Percentiles rank a stretch among this genome's conserved stretches.
Evolutionary conservation across 208 protist genomes (phyloP).

Genomic region (Vickermania ingenoplastis): DNA sequence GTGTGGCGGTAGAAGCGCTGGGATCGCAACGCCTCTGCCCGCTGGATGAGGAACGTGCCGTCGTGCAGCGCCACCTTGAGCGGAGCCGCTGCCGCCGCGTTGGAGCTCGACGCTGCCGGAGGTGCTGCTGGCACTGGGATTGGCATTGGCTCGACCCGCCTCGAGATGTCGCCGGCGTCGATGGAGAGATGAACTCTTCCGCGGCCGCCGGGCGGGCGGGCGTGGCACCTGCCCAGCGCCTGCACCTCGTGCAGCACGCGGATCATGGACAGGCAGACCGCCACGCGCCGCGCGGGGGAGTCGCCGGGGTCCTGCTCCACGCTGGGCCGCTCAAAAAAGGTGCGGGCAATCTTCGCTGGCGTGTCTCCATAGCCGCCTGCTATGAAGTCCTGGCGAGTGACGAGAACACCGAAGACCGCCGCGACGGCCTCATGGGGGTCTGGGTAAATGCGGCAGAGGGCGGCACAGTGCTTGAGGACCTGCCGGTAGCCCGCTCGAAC

Average conservation of each 20-base stretch:
- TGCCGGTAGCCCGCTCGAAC: conserved; percentile 60
- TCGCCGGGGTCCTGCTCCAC: conserved; percentile 34
- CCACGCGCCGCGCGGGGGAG: conserved; percentile 23
- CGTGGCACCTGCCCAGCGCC: neutral
- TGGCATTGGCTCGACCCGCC: neutral
- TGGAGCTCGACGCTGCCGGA: neutral
- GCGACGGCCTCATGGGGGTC: conserved; percentile 62
- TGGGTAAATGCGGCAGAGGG: conserved; percentile 18
- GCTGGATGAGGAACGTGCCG: conserved; percentile 55
- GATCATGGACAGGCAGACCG: conserved; percentile 48
- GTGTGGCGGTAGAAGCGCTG: conserved; percentile 53
- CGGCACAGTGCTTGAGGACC: conserved; percentile 36
- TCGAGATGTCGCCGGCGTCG: neutral
- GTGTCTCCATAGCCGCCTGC: conserved; percentile 54
- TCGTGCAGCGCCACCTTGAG: conserved; percentile 24
- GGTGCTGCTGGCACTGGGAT: neutral
- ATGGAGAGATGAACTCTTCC: neutral
- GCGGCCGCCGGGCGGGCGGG: neutral
- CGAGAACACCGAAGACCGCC: conserved; percentile 50
- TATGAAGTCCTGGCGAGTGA: conserved; percentile 49
- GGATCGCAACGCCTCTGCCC: conserved; percentile 36
- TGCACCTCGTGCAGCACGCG: conserved; percentile 40
- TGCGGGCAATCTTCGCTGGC: conserved; percentile 25
- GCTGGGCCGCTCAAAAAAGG: conserved; percentile 45
- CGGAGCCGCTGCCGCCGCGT: conserved; percentile 3